Evolutionary conservation across 1,284 basidiomycete species (phyloP), one percentile per base, ranked within the genome.

Genomic region (Lignosus rhinocerotis): DNA sequence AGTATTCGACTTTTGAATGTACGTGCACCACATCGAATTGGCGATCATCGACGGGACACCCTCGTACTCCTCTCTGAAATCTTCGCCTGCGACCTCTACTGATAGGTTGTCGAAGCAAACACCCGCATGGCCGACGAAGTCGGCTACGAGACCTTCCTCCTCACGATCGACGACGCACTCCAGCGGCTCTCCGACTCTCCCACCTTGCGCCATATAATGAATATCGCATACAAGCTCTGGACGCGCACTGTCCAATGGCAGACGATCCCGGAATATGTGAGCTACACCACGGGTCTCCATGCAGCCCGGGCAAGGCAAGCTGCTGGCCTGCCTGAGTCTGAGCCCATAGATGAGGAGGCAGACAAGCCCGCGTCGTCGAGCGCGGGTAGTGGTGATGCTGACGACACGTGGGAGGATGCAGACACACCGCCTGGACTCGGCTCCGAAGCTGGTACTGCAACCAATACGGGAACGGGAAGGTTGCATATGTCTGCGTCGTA

Each of bases 61-160:
- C 38, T 19, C 43, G 3, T 33, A 25, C 43, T 4, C 10, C 44
- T 31, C 1, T n/a, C n/a, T n/a, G n/a, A n/a, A 34, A 11, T 9
- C 14, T 48, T 54, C 36, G 17, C 49, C 49, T 31, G 25, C 30
- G 17, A 25, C 21, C 25, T 25, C 39, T 8, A 33, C 32, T 25
- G 10, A 21, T 49, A 85, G 83, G 73, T 78, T 6, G 75, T 71
- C 19, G 75, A 84, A 30, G 61, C 68, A 41, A 76, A 77, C 19
- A 85, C 84, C 6, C 79, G 80, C 14, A 86, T 85, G 83, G 69
- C 78, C 0, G 76, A 86, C 65, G 85, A 86, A 65, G 68, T 77
- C 59, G 66, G 75, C 49, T 87, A 78, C 65, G 61, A 71, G 31
- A 67, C 71, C 16, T 65, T 66, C 47, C 64, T 76, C n/a, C 46